Conservation (phyloP, 805 yeast genomes). For the Citeromyces matritensis region DNA sequence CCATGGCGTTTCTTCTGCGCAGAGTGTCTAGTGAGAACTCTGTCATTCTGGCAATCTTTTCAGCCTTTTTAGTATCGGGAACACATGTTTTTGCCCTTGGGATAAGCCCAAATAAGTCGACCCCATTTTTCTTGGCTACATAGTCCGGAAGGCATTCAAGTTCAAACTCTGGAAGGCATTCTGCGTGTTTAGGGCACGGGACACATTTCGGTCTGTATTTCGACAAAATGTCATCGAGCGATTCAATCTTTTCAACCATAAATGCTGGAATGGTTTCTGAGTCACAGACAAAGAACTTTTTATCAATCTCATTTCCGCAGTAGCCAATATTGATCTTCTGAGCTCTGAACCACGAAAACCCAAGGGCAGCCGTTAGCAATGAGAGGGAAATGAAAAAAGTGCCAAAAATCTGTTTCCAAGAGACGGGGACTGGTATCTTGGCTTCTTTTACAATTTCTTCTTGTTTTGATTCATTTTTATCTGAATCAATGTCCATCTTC, state of each 20-base stretch:
- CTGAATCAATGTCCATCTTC: constrained; percentile 6
- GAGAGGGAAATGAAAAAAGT: constrained; percentile 1
- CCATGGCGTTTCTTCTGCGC: constrained; percentile 52
- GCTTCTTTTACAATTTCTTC: constrained; percentile 1
- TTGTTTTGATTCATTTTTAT: constrained; percentile 3
- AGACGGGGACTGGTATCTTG: constrained; percentile 1
- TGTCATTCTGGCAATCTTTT: constrained; percentile 49
- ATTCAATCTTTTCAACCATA: constrained; percentile 11
- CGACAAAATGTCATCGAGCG: constrained; percentile 25
- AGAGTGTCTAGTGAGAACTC: constrained; percentile 52
- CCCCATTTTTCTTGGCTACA: constrained; percentile 33
- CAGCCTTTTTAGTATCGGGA: constrained; percentile 59
- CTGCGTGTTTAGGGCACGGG: constrained; percentile 71
- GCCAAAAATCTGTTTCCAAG: constrained; percentile 3
- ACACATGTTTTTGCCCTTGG: constrained; percentile 56
- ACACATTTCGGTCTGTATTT: constrained; percentile 46
- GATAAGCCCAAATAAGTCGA: constrained; percentile 36
- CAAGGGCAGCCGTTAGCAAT: neutral
- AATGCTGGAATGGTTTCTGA: constrained; percentile 2
- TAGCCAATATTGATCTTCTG: constrained; percentile 52
- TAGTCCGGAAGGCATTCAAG: constrained; percentile 63
- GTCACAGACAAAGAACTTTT: constrained; percentile 13
- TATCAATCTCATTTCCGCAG: constrained; percentile 49
- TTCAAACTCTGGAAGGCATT: constrained; percentile 46
- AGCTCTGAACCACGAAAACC: constrained; percentile 20